phyloP scores from a whole-genome alignment of 1,284 basidiomycete genomes.

The Ustilago shanxiensis region DNA sequence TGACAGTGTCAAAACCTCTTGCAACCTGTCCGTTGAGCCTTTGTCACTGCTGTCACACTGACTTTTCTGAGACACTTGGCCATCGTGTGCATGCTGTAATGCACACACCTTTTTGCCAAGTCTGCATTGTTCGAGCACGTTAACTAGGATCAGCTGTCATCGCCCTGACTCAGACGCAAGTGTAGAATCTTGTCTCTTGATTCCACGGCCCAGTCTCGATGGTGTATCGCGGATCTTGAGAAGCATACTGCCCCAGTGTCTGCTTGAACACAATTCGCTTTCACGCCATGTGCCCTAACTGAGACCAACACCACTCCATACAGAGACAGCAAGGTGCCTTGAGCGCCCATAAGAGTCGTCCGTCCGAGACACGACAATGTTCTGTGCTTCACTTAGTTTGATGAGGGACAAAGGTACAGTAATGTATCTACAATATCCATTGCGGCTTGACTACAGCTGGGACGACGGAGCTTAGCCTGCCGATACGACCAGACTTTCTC shows the following conservation, averaged over 20 bases:
- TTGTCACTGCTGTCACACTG: neutral
- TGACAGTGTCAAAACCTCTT: slow-evolving; percentile 8
- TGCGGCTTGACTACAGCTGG: too few species aligned
- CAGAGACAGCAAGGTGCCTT: neutral
- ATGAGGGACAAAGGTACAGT: too few species aligned
- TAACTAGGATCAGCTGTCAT: too few species aligned
- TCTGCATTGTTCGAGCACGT: slow-evolving; percentile 5
- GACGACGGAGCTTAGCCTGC: too few species aligned
- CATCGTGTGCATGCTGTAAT: slow-evolving; percentile 1
- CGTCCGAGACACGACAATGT: too few species aligned
- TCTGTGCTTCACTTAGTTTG: too few species aligned
- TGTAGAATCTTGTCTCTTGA: neutral
- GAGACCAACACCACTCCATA: neutral
- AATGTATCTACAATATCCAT: too few species aligned
- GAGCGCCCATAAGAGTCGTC: neutral
- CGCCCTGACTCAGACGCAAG: neutral
- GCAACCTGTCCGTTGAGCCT: slow-evolving; percentile 21
- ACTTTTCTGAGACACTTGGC: slow-evolving; percentile 1
- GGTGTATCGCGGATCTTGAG: neutral
- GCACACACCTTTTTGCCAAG: neutral
- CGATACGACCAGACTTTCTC: too few species aligned
- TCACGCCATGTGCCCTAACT: neutral
- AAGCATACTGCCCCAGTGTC: neutral
- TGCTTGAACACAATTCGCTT: neutral
- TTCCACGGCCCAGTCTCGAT: neutral